Base-by-base conservation (phyloP, 1,284 basidiomycete species). In the Cerrena zonata region DNA sequence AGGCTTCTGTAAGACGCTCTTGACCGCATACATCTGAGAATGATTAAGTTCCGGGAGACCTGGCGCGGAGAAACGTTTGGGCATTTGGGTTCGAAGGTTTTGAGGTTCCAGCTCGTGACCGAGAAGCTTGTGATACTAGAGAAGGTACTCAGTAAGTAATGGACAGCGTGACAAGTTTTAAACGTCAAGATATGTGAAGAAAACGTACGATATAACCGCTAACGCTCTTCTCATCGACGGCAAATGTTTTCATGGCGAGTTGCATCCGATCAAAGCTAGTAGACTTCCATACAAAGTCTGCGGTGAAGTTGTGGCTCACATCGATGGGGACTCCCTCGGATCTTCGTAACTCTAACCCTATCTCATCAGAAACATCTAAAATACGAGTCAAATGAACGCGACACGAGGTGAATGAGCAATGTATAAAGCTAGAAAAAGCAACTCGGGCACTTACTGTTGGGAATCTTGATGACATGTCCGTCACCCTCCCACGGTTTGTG, bases 261-360 rank as follows among this genome's bases (percentile, higher is more conserved):
- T 99, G 96, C 96, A 99, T 99, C 49, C 96, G 82, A 67, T 98
- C 95, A 61, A 99, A 99, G 65, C 93, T 96, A 1, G 96, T 99
- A 5, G 93, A 94, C 70, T 99, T 99, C 96, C 96, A 99, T 13
- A 99, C 94, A 63, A 99, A 99, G 67, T 99, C 96, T 39, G 88
- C 94, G 0, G 90, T 87, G 64, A 96, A 99, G 60, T 93, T 91
- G 64, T 95, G 91, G 0, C 91, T 95, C 71, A 94, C 84, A 46
- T 99, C 94, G 19, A 87, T 83, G 2, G 96, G 96, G 4, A 96
- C 94, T n/a, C 91, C 91, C 57, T 98, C 94, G 4, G 89, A 85
- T 48, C 89, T 78, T 53, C 93, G 78, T 42, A 99, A 76, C 69
- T 99, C 96, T 54, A 99, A 75, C 3, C 88, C 94, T 65, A 99